Conservation (phyloP, 169 alveolate species). For the Eimeria acervulina region DNA sequence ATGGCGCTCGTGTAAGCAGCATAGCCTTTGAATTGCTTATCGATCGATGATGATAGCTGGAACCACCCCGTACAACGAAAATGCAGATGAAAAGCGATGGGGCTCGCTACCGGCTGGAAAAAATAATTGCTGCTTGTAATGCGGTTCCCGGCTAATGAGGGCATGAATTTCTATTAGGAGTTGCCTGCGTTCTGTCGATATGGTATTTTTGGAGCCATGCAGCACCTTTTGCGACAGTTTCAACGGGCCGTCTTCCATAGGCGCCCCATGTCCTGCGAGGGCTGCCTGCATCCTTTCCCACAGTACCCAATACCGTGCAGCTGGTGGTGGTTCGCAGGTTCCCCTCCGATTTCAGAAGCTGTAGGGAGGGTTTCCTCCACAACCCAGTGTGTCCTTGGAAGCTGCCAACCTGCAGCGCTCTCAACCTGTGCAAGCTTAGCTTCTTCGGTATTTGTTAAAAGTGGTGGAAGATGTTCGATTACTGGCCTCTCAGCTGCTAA, state of each 20-base stretch:
- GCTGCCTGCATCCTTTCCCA: not conserved
- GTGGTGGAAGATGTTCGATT: not conserved
- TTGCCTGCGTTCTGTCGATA: not conserved
- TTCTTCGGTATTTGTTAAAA: not conserved
- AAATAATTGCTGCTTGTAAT: not conserved
- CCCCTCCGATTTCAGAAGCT: not conserved
- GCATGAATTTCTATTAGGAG: not conserved
- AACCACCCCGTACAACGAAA: not conserved
- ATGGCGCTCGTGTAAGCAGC: not conserved
- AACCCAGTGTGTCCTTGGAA: not conserved
- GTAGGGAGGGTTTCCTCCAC: not conserved
- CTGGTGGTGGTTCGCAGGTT: not conserved
- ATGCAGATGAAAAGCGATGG: not conserved
- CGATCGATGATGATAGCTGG: not conserved
- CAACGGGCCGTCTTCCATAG: not conserved
- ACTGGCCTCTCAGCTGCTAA: conserved; percentile 58
- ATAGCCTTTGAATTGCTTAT: not conserved
- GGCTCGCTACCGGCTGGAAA: not conserved
- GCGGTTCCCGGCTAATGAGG: not conserved
- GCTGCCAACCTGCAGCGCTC: not conserved
- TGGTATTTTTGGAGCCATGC: conserved; percentile 2
- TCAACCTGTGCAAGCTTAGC: not conserved
- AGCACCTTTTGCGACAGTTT: not conserved
- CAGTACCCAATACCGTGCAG: not conserved
- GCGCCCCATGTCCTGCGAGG: not conserved